Evolutionary conservation across 192 early-diverging fungal species (phyloP), one percentile per base, ranked within the genome.

Genomic region (Coemansia sp.): DNA sequence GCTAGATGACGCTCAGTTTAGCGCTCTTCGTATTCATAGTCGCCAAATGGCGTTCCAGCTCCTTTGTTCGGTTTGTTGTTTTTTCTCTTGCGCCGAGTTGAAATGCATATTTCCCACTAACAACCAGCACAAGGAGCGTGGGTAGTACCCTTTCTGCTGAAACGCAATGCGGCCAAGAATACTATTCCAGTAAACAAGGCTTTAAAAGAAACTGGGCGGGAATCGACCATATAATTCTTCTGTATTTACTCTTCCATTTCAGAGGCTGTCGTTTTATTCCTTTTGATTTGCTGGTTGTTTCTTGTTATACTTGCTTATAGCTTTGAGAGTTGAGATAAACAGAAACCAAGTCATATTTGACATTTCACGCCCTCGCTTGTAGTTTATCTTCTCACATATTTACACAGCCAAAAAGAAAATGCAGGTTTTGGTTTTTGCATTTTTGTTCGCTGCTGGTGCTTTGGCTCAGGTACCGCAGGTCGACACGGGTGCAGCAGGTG

Each of bases 401-500:
- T 14, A 44, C 14, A 44, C 31, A 44, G 40, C 40, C 40, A 44
- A 44, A 44, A 44, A 44, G 40, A 44, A 9, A 12, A 53, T 78
- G 75, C 63, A 69, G 63, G 44, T 72, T 56, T 50, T 67, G 18
- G 20, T 68, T 7, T 36, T 66, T 59, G 75, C 53, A 20, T 67
- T 53, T 20, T 24, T 71, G 44, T 56, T 78, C 47, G 63, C 63
- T 3, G 63, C 59, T 18, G 50, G 66, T 36, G 75, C 53, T 17
- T 53, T 68, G 54, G 66, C 66, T n/a, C 75, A 78, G 56, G 60
- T 10, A 21, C 63, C 61, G 2, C 56, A 60, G 2, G 47, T 25
- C 20, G 55, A 34, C 31, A 8, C 44, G 5, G 68, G 48, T 1
- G 40, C 50, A 14, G 14, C 40, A 3, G 12, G n/a, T 10, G 40